Base-by-base conservation (phyloP, 78 protist genomes). In the Parvularia atlantis region DNA sequence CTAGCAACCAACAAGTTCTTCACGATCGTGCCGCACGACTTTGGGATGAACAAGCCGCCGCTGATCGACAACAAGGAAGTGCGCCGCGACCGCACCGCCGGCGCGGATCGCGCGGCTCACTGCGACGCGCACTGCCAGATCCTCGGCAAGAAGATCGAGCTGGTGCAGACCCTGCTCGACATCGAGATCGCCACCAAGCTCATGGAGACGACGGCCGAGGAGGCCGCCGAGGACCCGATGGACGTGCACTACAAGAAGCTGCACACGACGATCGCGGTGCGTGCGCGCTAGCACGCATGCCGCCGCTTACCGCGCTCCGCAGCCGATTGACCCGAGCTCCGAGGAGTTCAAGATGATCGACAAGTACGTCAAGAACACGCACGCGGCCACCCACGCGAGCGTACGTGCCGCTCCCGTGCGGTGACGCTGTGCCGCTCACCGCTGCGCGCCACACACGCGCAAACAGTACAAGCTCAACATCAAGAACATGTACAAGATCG, bases 131-230 rank as follows among this genome's bases (percentile, higher is more conserved):
- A n/a, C n/a, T n/a, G n/a, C 2, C 85, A 83, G 10, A 14, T 4
- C 44, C 33, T 86, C 36, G 73, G 67, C 54, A 28, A 57, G 3
- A 89, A 86, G 70, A 50, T 63, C 52, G 71, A 77, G 35, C 30
- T 89, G 75, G 43, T 89, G 31, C 80, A 82, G 31, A 66, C 82
- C n/a, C n/a, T n/a, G n/a, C n/a, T n/a, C n/a, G n/a, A n/a, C n/a
- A n/a, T n/a, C n/a, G n/a, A n/a, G n/a, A n/a, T n/a, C n/a, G n/a
- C n/a, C n/a, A n/a, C n/a, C n/a, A n/a, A n/a, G n/a, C n/a, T n/a
- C n/a, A n/a, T n/a, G n/a, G n/a, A n/a, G n/a, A n/a, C n/a, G n/a
- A n/a, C n/a, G n/a, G n/a, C n/a, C n/a, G n/a, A n/a, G n/a, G n/a
- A n/a, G n/a, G n/a, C n/a, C n/a, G n/a, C n/a, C n/a, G n/a, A n/a